Evolutionary conservation across 2,329 filamentous ascomycete genomes (phyloP), one percentile per base, ranked within the genome.

Genomic region (Sporothrix dimorphospora): DNA sequence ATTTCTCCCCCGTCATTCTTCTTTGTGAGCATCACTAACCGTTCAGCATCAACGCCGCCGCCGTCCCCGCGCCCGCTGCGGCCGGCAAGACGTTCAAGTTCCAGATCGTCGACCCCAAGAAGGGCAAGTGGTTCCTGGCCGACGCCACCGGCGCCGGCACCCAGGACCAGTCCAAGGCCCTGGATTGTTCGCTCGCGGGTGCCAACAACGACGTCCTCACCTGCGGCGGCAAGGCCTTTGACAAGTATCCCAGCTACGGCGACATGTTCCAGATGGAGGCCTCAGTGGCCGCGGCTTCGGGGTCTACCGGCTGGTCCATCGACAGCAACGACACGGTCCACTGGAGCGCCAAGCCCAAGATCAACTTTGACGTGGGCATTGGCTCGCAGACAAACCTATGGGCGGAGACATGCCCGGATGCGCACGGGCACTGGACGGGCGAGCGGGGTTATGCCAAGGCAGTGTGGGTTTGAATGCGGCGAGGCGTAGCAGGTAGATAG

Each of bases 151-250:
- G 74, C 45, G 16, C 38, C 0, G 72, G 69, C 53, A 76, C 75
- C 1, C 65, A 74, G 24, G 74, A 76, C 51, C 66, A 70, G 40
- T n/a, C 75, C 30, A 75, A 76, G 72, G 75, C 75, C 6, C 59
- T 76, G 12, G 55, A 69, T 40, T 76, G 75, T 47, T 47, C 63
- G 65, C 72, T 76, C 1, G 59, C 59, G 11, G 59, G 59, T 5
- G 14, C 59, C 16, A 42, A 34, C 42, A 71, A n/a, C 55, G 74
- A 75, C 51, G 75, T 76, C 6, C 12, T 76, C 24, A 73, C 72
- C 59, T 76, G 75, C 71, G 75, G 73, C 71, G 74, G 75, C 21
- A 74, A 75, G 69, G 75, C 74, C 5, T 74, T 76, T 70, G 45
- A 53, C n/a, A 71, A 55, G 57, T 76, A 71, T 72, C 66, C 71